Base-by-base conservation (phyloP, 2,329 filamentous ascomycete species). In the Westerdykella sp. region DNA sequence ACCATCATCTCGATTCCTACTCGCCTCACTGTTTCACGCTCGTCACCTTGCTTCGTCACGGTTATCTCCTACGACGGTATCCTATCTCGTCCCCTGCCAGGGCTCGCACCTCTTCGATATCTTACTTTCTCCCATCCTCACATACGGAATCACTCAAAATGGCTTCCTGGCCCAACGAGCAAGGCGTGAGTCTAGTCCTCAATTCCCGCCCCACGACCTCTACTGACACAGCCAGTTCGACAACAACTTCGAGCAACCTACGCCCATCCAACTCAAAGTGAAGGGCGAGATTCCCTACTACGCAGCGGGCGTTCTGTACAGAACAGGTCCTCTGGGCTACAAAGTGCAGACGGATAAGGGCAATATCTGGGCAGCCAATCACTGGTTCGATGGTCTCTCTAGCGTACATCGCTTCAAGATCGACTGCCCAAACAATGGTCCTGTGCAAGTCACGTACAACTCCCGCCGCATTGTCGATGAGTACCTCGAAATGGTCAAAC, bases 331-430 rank as follows among this genome's bases (percentile, higher is more conserved):
- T 0, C 84, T 85, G 1, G 74, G 77, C 22, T 79, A 77, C 60
- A 75, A 76, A 31, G 67, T 88, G 3, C 72, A 81, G n/a, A 80
- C 79, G 1, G 66, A 77, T 2, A 72, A 73, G 3, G 79, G 80
- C n/a, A 68, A 66, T 12, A 77, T 73, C 0, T 81, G 82, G 55
- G 70, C 73, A 25, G 72, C 83, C 11, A 78, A 74, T 1, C 86
- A 93, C 62, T 93, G 87, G 87, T 93, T 93, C 53, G 87, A 93
- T 59, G 84, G 84, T 5, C 80, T 88, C 45, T 77, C 80, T 3
- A 78, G 85, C 43, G 73, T 80, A 1, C 85, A 91, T 66, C 80
- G 78, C 22, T 91, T 91, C 59, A 75, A 87, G 44, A 84, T 91
- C 25, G 57, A 62, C 32, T 55, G 79, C 3, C 60, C 74, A 0